Percentiles rank a stretch among this genome's conserved stretches.
Evolutionary conservation across 805 yeast species (phyloP).

Genomic region (Yarrowia divulgata): DNA sequence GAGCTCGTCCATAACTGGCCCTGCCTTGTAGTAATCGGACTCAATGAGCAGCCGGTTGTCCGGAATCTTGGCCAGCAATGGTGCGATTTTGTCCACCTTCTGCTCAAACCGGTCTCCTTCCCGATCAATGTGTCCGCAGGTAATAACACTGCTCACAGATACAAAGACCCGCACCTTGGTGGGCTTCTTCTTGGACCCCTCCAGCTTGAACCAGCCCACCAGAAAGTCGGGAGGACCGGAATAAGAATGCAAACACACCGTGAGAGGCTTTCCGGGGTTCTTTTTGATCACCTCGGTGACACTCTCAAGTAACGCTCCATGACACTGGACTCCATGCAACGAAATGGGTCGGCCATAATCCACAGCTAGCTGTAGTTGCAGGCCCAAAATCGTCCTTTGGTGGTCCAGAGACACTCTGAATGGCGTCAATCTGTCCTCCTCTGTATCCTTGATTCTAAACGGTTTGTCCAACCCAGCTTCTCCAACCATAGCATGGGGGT

Average conservation of each 20-base stretch:
- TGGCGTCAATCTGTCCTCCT: conserved; percentile 50
- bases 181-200: conserved; percentile 22
- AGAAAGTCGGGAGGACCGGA: conserved; percentile 77
- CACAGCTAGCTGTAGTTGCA: conserved; percentile 64
- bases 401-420: conserved; percentile 69
- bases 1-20: conserved; percentile 45
- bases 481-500: conserved; percentile 66
- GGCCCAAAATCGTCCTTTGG: conserved; percentile 62
- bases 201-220: conserved; percentile 44
- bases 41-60: conserved; percentile 56
- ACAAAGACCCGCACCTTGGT: conserved; percentile 52
- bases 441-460: conserved; percentile 53
- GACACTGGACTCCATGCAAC: conserved; percentile 84
- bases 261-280: conserved; percentile 46
- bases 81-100: conserved; percentile 17
- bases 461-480: conserved; percentile 90
- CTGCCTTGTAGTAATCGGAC: conserved; percentile 57
- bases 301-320: conserved; percentile 63
- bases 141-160: conserved; percentile 58
- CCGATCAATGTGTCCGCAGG: conserved; percentile 48
- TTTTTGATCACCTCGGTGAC: conserved; percentile 46
- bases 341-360: conserved; percentile 62
- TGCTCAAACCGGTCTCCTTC: conserved; percentile 29
- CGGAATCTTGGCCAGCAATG: conserved; percentile 51
- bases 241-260: conserved; percentile 80